Evolutionary conservation across 345 rosid genomes (phyloP).

Genomic region (Turritis glabra): DNA sequence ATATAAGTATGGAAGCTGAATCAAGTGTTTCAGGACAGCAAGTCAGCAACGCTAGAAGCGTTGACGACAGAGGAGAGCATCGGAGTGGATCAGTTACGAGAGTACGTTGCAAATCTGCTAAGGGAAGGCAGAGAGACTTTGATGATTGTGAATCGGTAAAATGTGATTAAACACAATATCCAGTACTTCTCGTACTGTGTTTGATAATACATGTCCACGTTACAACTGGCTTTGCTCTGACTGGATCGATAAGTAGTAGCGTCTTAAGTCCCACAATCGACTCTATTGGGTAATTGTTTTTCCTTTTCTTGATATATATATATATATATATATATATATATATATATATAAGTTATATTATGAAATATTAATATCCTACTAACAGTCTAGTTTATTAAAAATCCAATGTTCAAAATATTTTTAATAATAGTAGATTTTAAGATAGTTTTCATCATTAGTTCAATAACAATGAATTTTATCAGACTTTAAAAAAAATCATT

Average conservation of each 20-base stretch:
- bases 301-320: not conserved
- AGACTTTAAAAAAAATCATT: too few relatives aligned
- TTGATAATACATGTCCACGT: not conserved
- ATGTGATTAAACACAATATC: not conserved
- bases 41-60: not conserved
- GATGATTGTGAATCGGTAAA: not conserved
- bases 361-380: too few relatives aligned
- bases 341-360: too few relatives aligned
- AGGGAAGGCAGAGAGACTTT: not conserved
- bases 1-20: not conserved
- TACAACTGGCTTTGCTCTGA: conserved; percentile 16
- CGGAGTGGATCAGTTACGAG: not conserved
- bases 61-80: not conserved
- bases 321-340: too few relatives aligned
- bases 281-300: conserved; percentile 15
- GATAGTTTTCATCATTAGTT: too few relatives aligned
- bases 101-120: not conserved
- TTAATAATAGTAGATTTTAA: too few relatives aligned
- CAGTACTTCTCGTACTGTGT: not conserved
- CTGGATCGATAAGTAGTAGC: conserved; percentile 28
- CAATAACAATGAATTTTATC: too few relatives aligned
- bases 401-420: too few relatives aligned
- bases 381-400: too few relatives aligned
- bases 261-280: not conserved
- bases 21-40: not conserved